Base-by-base conservation (phyloP, 1,139 yeast species). In the Diutina mesorugosa region DNA sequence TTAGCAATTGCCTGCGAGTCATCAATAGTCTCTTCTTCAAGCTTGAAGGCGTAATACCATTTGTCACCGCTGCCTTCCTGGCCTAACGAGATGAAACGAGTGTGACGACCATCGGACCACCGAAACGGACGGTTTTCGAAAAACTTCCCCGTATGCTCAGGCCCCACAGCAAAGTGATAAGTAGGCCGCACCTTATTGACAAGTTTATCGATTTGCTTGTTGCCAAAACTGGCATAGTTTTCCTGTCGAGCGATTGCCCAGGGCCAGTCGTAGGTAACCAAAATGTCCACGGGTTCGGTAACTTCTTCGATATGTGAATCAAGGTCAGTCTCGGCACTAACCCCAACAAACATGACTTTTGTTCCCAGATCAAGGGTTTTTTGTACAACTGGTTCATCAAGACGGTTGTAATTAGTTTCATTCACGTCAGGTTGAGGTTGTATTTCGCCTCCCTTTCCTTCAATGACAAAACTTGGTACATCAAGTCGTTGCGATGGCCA, bases 41-140 rank as follows among this genome's bases (percentile, higher is more conserved):
- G 64, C 54, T 74, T 77, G 62, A 86, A 86, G 0, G 93, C 95
- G 68, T 87, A 87, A 60, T 82, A 84, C 91, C 93, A 87, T 67
- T 83, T 84, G 2, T 70, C 71, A 0, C 77, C 78, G 10, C 79
- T 70, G 0, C 84, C 86, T 64, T 78, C 84, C 58, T 75, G 73
- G 0, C 81, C 86, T 55, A 87, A 66, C 65, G 90, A 84, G 28
- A 87, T 77, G 63, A 85, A 86, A 57, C 93, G 72, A 0, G 66
- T 35, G 58, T 60, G n/a, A 58, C 67, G 53, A 3, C 32, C 57
- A 9, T 54, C 38, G 35, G 41, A 47, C 88, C 90, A 85, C 54
- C 68, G 64, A 61, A 85, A 86, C 0, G 90, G 86, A 9, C 72
- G 69, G 55, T 79, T 69, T 61, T 87, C 95, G 59, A 72, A 74